Evolutionary conservation across 495 filamentous ascomycete species (phyloP).

Genomic region (Immersiella caudata): DNA sequence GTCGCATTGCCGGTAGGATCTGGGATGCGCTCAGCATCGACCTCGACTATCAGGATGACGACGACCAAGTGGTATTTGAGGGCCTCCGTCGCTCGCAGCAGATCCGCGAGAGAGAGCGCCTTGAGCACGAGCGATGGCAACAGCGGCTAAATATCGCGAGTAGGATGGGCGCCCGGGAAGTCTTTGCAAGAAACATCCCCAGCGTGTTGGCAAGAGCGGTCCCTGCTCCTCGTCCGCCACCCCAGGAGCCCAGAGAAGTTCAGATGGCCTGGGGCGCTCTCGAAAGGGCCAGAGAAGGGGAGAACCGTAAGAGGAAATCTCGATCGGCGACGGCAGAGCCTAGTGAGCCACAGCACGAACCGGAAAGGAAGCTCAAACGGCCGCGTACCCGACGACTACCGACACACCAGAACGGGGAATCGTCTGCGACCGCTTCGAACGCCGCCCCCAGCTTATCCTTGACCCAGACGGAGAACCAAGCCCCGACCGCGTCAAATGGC

Average conservation of each 20-base stretch:
- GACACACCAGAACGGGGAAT: constrained; percentile 38
- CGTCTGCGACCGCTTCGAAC: constrained; percentile 34
- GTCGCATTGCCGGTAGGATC: constrained; percentile 51
- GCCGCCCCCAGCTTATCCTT: constrained; percentile 51
- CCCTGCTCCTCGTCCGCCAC: constrained; percentile 40
- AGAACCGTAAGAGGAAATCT: constrained; percentile 77
- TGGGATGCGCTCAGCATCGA: constrained; percentile 69
- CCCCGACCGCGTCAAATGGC: constrained; percentile 24
- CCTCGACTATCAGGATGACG: constrained; percentile 84
- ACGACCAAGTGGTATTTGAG: constrained; percentile 50
- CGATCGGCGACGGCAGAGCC: constrained; percentile 70
- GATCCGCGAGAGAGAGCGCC: constrained; percentile 62
- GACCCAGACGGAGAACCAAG: constrained; percentile 33
- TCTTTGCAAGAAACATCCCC: constrained; percentile 65
- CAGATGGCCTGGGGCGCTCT: constrained; percentile 85
- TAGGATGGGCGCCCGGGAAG: constrained; percentile 66
- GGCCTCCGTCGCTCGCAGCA: constrained; percentile 57
- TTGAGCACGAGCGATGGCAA: constrained; percentile 74
- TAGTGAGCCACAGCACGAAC: constrained; percentile 59
- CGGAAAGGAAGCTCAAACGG: constrained; percentile 79
- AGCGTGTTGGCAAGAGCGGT: constrained; percentile 33
- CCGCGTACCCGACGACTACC: constrained; percentile 64
- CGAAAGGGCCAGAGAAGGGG: constrained; percentile 76
- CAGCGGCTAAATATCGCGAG: constrained; percentile 78
- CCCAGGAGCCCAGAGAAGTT: constrained; percentile 75